Conservation (phyloP, 352 stramenopile species). For the Phytopythium cucurbitacearum region DNA sequence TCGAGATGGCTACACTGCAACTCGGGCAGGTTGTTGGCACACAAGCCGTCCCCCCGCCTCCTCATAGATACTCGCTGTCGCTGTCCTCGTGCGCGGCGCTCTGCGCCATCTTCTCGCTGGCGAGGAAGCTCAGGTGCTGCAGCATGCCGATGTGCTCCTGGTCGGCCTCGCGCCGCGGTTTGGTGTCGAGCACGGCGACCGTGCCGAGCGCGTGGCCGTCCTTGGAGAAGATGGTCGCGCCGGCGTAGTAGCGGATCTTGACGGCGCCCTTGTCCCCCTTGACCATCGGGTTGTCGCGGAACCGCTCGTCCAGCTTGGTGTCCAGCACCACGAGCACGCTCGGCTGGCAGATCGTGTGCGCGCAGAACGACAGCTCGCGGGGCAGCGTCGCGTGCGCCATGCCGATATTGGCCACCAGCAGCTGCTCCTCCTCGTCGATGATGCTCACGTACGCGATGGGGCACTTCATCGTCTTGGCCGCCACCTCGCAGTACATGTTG, state of each 20-base stretch:
- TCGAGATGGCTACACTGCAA: too few species aligned
- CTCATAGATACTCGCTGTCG: slow-evolving; percentile 76
- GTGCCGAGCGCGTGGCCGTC: slow-evolving; percentile 78
- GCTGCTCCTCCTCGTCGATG: slow-evolving; percentile 80
- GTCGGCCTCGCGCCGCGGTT: slow-evolving; percentile 68
- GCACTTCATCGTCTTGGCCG: slow-evolving; percentile 86
- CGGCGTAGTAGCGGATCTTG: slow-evolving; percentile 87
- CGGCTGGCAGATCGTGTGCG: slow-evolving; percentile 81
- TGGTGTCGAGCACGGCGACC: slow-evolving; percentile 83
- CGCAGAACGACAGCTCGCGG: slow-evolving; percentile 81
- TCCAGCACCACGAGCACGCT: slow-evolving; percentile 80
- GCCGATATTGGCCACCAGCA: slow-evolving; percentile 80
- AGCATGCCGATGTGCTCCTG: slow-evolving; percentile 87
- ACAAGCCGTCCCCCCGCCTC: background rate
- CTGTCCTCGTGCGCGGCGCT: slow-evolving; percentile 75
- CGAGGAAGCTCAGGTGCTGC: slow-evolving; percentile 83
- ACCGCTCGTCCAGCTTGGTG: slow-evolving; percentile 82
- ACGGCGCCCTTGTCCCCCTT: slow-evolving; percentile 78
- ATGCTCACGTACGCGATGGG: slow-evolving; percentile 86
- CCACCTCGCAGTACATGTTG: slow-evolving; percentile 87
- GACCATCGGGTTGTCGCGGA: slow-evolving; percentile 86
- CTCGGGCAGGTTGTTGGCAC: too few species aligned
- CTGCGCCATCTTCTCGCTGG: slow-evolving; percentile 87
- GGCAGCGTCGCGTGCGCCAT: slow-evolving; percentile 79
- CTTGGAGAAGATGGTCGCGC: slow-evolving; percentile 76